These are phyloP conservation scores for Telopea speciosissima DNA, from an alignment of 177 flowering plant species.

Conservation along the genomic window DNA sequence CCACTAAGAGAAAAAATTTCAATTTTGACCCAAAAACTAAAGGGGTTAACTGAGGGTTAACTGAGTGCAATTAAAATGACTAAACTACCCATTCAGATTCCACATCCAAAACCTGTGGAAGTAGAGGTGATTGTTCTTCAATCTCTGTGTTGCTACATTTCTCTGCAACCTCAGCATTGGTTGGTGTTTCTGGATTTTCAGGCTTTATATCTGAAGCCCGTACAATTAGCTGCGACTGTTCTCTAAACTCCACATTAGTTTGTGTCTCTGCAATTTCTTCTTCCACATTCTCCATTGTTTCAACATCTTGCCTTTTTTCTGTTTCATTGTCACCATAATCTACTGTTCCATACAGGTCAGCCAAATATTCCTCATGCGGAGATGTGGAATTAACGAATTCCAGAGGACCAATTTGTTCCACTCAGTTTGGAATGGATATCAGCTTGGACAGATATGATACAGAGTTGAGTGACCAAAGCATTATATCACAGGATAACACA, in stretches of 20 bases:
- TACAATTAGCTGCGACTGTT: too few relatives aligned
- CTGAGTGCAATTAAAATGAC: too few relatives aligned
- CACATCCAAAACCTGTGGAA: too few relatives aligned
- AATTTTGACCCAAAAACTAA: too few relatives aligned
- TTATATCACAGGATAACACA: slow-evolving; percentile 19
- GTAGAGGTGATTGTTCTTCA: too few relatives aligned
- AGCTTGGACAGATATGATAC: slow-evolving; percentile 24
- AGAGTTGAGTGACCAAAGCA: slow-evolving; percentile 27
- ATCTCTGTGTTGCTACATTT: not conserved
- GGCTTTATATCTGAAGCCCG: too few relatives aligned
- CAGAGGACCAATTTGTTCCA: slow-evolving; percentile 16
- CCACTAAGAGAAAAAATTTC: too few relatives aligned
- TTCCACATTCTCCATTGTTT: slow-evolving; percentile 7
- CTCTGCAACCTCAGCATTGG: slow-evolving; percentile 5
- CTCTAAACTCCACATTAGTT: too few relatives aligned
- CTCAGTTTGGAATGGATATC: slow-evolving; percentile 14
- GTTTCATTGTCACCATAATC: not conserved
- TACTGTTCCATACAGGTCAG: slow-evolving; percentile 8
- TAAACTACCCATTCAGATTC: too few relatives aligned
- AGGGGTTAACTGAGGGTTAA: too few relatives aligned
- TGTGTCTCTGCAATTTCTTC: slow-evolving; percentile 3
- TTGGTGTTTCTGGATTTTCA: too few relatives aligned
- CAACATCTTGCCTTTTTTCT: not conserved
- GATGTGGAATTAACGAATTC: slow-evolving; percentile 34
- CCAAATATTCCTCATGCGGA: slow-evolving; percentile 15